Conservation (phyloP, 1,284 basidiomycete species). For the Cutaneotrichosporon sp. region DNA sequence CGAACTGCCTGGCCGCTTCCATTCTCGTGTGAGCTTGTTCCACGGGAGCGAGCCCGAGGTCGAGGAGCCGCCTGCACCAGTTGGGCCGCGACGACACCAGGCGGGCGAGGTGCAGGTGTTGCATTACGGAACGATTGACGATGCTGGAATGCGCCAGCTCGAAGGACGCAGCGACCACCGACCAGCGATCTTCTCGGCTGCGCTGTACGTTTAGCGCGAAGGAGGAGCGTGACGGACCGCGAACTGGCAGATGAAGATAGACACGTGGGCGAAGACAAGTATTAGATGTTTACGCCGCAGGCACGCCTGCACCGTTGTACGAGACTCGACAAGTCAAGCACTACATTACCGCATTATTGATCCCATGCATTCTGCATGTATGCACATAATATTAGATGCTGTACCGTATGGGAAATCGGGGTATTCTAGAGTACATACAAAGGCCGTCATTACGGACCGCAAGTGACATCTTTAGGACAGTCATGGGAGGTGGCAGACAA, state of each 20-base stretch:
- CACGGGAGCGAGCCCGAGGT: slow-evolving; percentile 2
- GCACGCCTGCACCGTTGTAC: no score
- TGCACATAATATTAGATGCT: neutral
- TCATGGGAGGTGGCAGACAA: no score
- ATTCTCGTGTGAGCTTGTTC: slow-evolving; percentile 15
- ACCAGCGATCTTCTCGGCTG: slow-evolving; percentile 46
- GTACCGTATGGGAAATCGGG: no score
- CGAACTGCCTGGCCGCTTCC: slow-evolving; percentile 35
- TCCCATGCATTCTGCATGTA: neutral
- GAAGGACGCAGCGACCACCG: slow-evolving; percentile 48
- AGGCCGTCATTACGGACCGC: neutral
- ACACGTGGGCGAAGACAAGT: no score
- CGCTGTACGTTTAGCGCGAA: slow-evolving; percentile 35
- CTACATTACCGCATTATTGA: neutral
- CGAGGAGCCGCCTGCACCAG: neutral
- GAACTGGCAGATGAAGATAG: no score
- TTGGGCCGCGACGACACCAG: slow-evolving; percentile 19
- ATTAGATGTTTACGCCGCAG: no score
- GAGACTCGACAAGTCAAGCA: neutral
- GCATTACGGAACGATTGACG: slow-evolving; percentile 49
- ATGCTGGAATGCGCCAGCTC: slow-evolving; percentile 45
- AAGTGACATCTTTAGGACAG: no score
- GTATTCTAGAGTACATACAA: neutral
- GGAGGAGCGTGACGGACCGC: no score
- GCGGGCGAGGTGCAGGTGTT: slow-evolving; percentile 47